Evolutionary conservation across 2,329 filamentous ascomycete species (phyloP).

Genomic region (Penicillium decumbens): DNA sequence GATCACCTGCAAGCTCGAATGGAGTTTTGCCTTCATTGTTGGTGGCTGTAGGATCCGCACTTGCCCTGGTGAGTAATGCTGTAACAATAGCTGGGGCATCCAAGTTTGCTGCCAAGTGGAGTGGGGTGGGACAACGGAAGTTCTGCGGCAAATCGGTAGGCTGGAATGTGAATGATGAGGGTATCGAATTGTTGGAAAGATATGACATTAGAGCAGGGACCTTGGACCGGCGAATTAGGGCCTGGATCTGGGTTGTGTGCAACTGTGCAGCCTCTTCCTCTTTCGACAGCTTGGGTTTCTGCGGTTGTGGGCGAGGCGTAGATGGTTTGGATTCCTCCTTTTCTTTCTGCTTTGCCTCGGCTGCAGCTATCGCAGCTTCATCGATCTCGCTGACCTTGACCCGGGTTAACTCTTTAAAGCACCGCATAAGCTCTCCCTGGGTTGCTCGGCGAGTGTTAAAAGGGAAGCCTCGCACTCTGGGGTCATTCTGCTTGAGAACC

Average conservation of each 20-base stretch:
- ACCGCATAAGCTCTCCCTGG: conserved; percentile 88
- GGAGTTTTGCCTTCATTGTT: conserved; percentile 77
- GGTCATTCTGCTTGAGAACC: conserved; percentile 72
- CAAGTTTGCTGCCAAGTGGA: conserved; percentile 80
- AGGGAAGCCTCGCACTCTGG: conserved; percentile 78
- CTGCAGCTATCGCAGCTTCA: conserved; percentile 57
- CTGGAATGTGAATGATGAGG: conserved; percentile 68
- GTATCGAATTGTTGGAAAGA: conserved; percentile 68
- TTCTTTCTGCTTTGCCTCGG: conserved; percentile 50
- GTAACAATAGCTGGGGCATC: conserved; percentile 73
- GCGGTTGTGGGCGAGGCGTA: conserved; percentile 30
- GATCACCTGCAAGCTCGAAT: conserved; percentile 83
- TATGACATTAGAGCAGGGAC: conserved; percentile 82
- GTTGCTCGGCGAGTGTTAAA: conserved; percentile 91
- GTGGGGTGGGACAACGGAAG: conserved; percentile 73
- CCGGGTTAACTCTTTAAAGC: conserved; percentile 87
- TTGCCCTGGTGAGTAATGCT: conserved; percentile 69
- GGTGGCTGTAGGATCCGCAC: conserved; percentile 65
- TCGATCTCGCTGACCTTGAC: conserved; percentile 78
- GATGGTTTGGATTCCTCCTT: conserved; percentile 36
- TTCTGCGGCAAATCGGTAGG: conserved; percentile 63
- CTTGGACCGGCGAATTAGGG: conserved; percentile 83
- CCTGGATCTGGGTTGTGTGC: conserved; percentile 84
- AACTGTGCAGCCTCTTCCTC: conserved; percentile 77
- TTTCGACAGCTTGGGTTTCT: conserved; percentile 63